Percentiles rank a stretch among this genome's conserved stretches.
phyloP scores from a whole-genome alignment of 1,284 basidiomycete genomes.

The Ceratobasidium sp. region DNA sequence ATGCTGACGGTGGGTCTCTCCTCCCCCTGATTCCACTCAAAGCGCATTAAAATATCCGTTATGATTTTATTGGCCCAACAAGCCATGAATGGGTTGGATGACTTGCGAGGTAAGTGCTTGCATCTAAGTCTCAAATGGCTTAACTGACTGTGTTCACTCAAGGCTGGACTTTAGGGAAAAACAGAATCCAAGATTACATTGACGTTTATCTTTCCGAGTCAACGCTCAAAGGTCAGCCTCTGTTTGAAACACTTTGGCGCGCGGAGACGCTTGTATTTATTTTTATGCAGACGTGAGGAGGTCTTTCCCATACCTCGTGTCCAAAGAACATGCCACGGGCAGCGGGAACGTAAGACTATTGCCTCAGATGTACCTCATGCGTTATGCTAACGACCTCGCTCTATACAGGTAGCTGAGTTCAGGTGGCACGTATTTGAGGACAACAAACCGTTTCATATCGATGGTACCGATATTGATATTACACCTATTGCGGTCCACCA shows the following conservation, averaged over 20 bases:
- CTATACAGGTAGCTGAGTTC: slow-evolving; percentile 81
- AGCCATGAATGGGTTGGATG: slow-evolving; percentile 87
- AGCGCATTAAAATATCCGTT: no score
- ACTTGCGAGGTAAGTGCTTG: slow-evolving; percentile 70
- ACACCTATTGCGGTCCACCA: slow-evolving; percentile 66
- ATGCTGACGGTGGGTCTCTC: slow-evolving; percentile 71
- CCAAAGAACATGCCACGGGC: slow-evolving; percentile 77
- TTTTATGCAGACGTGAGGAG: slow-evolving; percentile 62
- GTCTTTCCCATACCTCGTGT: slow-evolving; percentile 83
- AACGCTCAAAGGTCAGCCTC: slow-evolving; percentile 60
- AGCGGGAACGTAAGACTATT: slow-evolving; percentile 73
- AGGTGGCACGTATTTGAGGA: slow-evolving; percentile 81
- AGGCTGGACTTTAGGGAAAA: slow-evolving; percentile 77
- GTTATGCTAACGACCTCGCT: background rate
- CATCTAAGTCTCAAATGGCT: slow-evolving; percentile 16
- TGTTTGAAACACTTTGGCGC: no score
- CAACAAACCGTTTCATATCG: slow-evolving; percentile 69
- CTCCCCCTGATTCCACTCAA: no score
- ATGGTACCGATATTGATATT: slow-evolving; percentile 68
- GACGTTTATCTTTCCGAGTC: slow-evolving; percentile 74
- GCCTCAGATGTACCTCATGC: slow-evolving; percentile 14
- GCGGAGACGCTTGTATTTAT: background rate
- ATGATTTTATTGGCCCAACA: no score
- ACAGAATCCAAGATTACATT: slow-evolving; percentile 71
- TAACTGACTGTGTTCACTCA: slow-evolving; percentile 40